Base-by-base conservation (phyloP, 2,329 filamentous ascomycete genomes). In the Fusarium heterosporum region DNA sequence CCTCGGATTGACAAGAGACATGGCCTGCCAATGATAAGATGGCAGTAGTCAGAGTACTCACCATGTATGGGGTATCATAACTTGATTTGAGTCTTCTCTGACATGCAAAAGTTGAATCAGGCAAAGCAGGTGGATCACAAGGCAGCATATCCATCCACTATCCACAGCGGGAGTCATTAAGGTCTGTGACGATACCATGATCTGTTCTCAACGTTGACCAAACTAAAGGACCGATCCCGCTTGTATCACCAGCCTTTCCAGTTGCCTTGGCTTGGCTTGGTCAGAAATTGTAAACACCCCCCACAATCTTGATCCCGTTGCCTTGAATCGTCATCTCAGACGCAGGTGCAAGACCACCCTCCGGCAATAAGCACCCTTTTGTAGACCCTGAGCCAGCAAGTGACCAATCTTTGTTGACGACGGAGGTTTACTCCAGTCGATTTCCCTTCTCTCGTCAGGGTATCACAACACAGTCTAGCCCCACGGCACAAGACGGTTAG, bases 261-360 rank as follows among this genome's bases (percentile, higher is more conserved):
- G 22, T 22, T 22, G 22, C 22, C 22, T 50, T 48, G 52, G 28
- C 14, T 36, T 36, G 28, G 9, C 28, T 49, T 43, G 52, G 36
- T 12, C 41, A 54, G 47, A 64, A 42, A 45, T 36, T 61, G 58
- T 45, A 50, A 66, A 47, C 32, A 36, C 46, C 47, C 52, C 54
- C 55, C 64, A 68, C 60, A 62, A 49, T 47, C 47, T 54, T 56
- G 55, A 41, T 45, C 55, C 17, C 47, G 56, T 46, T 43, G 43
- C 22, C 53, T 61, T 61, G 32, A 39, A 61, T 46, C 57, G 69
- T 64, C 54, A 65, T 62, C 43, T 47, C 42, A 55, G 55, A 72
- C 57, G 68, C 70, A 72, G 68, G 70, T 72, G 62, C 67, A 56
- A 66, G 51, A 48, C 49, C 70, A 72, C 64, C 66, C 54, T 65